Percentiles rank a stretch among this genome's conserved stretches.
Evolutionary conservation across 225 moss, liverwort and hornwort genomes (phyloP).

Genomic region (Marchantia paleacea): DNA sequence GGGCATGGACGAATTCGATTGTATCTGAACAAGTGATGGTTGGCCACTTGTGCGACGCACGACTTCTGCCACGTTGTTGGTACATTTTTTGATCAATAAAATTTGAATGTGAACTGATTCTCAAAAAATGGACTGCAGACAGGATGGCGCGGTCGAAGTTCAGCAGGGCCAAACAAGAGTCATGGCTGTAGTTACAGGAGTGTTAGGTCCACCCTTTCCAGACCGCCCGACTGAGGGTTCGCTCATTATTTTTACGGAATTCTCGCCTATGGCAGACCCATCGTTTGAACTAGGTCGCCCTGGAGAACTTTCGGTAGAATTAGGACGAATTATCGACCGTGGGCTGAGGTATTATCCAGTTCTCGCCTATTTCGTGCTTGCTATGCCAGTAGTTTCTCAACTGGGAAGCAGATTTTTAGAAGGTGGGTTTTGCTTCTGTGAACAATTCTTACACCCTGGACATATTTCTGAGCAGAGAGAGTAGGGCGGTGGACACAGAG

Average conservation of each 20-base stretch:
- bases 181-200: conserved; percentile 69
- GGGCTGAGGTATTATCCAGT: conserved; percentile 55
- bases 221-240: conserved; percentile 84
- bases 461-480: conserved; percentile 52
- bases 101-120: too few species aligned
- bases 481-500: conserved; percentile 88
- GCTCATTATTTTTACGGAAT: conserved; percentile 65
- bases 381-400: not conserved
- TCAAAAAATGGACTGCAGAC: conserved; percentile 41
- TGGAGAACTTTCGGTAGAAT: conserved; percentile 74
- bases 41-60: too few species aligned
- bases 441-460: not conserved
- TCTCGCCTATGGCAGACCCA: conserved; percentile 86
- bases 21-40: too few species aligned
- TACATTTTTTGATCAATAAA: too few species aligned
- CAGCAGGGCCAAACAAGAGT: conserved; percentile 66
- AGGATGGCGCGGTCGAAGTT: conserved; percentile 82
- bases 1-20: too few species aligned
- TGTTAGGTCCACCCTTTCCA: conserved; percentile 65
- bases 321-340: conserved; percentile 77
- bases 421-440: not conserved
- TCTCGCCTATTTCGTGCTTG: not conserved
- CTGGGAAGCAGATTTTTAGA: not conserved
- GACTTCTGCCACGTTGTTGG: too few species aligned
- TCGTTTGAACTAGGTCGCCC: conserved; percentile 73